Evolutionary conservation across 495 filamentous ascomycete genomes (phyloP), one percentile per base, ranked within the genome.

Genomic region (Aspergillus ostianus): DNA sequence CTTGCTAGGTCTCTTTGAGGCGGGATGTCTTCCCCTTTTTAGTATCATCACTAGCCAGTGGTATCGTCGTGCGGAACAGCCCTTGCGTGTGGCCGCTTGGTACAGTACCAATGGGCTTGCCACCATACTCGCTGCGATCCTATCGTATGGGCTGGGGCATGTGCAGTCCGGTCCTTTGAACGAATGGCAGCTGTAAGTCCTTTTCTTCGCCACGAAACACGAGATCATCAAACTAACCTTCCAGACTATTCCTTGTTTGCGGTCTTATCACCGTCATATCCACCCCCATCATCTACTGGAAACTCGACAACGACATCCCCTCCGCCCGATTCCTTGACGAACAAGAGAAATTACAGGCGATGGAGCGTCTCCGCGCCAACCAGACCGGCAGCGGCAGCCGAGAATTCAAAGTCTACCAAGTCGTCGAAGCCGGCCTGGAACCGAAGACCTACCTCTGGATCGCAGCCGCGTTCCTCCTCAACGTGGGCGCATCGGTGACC

Each of bases 331-430:
- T 88, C 69, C 80, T 89, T 36, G 80, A 57, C 30, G 80, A 84
- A 29, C 73, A 78, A 21, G 85, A 89, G 64, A 84, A 83, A 60
- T 63, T 68, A 13, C 71, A 87, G 62, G 85, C 84, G 54, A 74
- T 87, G 27, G 84, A 86, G 56, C 80, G 86, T 12, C 80, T 89
- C 6, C 79, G 84, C 10, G 77, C 77, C 29, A 87, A 89, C 63
- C 84, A 87, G 58, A 88, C 86, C 0, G 86, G 87, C 32, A 77
- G 73, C 0, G 79, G 78, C 15, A 72, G 51, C 6, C 73, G 68
- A 8, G 73, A 81, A 7, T 82, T 80, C 70, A 81, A 81, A 52
- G 56, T 71, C 32, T 56, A 66, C n/a, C 80, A 82, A 30, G 68
- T 81, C 6, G 23, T 65, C 9, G 79, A 87, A 64, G 77, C 77